Conservation (phyloP, 768 basidiomycete species). For the Suillus clintonianus region DNA sequence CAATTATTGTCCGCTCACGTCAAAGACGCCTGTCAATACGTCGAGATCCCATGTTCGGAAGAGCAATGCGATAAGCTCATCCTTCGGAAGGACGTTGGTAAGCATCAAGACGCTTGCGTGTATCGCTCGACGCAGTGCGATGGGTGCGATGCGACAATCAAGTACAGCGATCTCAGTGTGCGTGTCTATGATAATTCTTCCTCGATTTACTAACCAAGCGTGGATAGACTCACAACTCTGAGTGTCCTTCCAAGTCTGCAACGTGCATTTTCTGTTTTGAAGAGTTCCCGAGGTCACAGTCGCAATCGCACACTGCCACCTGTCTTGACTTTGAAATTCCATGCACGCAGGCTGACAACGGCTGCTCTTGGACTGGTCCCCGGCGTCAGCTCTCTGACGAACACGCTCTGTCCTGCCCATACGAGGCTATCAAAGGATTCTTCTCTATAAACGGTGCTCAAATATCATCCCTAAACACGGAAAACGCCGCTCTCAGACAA, state of each 20-base stretch:
- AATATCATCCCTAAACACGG: conserved; percentile 49
- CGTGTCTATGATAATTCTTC: conserved; percentile 15
- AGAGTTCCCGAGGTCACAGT: conserved; percentile 36
- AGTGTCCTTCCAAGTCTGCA: conserved; percentile 39
- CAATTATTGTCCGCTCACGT: conserved; percentile 67
- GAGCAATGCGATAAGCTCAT: conserved; percentile 46
- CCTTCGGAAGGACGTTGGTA: conserved; percentile 48
- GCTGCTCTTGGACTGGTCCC: conserved; percentile 57
- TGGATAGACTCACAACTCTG: conserved; percentile 38
- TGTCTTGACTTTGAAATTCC: conserved; percentile 42
- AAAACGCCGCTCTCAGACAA: conserved; percentile 65
- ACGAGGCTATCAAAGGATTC: conserved; percentile 64
- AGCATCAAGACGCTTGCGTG: conserved; percentile 40
- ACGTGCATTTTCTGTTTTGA: conserved; percentile 44
- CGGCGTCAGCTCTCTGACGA: conserved; percentile 33
- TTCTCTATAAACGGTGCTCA: conserved; percentile 45
- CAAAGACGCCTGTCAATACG: conserved; percentile 59
- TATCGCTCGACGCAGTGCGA: conserved; percentile 41
- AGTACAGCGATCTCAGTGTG: conserved; percentile 40
- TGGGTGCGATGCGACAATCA: conserved; percentile 36
- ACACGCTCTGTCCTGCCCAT: conserved; percentile 51
- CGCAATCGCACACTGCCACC: conserved; percentile 34
- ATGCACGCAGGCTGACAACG: conserved; percentile 50
- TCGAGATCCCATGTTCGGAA: conserved; percentile 52
- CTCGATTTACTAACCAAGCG: conserved; percentile 6